phyloP scores from a whole-genome alignment of 805 yeast species.

The Schizosaccharomyces pombe region DNA sequence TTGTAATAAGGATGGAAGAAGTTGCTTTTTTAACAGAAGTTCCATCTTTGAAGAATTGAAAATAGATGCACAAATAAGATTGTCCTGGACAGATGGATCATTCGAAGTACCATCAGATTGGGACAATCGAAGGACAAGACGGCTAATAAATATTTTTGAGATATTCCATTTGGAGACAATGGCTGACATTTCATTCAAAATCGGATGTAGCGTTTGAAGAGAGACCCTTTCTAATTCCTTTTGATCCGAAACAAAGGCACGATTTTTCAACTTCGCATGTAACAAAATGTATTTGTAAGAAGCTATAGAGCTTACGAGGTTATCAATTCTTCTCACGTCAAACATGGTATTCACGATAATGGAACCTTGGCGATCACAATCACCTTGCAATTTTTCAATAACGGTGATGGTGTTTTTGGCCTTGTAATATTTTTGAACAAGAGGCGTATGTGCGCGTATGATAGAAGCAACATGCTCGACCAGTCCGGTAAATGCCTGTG shows the following conservation, averaged over 20 bases:
- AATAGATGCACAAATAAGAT: constrained; percentile 24
- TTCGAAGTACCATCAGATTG: neutral
- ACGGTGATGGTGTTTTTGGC: constrained; percentile 33
- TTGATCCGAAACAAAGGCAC: constrained; percentile 25
- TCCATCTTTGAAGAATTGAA: constrained; percentile 31
- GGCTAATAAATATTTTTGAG: constrained; percentile 9
- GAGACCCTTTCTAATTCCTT: constrained; percentile 7
- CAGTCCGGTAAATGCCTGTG: constrained; percentile 21
- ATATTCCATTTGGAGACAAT: constrained; percentile 11
- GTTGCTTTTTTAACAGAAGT: constrained; percentile 28
- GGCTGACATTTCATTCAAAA: constrained; percentile 8
- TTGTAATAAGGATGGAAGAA: constrained; percentile 39
- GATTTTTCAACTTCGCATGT: constrained; percentile 34
- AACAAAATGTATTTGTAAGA: constrained; percentile 10
- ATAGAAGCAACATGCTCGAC: constrained; percentile 70
- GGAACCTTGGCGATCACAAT: constrained; percentile 83
- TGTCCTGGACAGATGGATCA: neutral
- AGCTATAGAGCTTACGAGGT: neutral
- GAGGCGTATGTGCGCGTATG: constrained; percentile 62
- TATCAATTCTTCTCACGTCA: constrained; percentile 27
- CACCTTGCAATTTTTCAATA: constrained; percentile 52
- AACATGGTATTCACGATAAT: constrained; percentile 65
- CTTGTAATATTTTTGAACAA: constrained; percentile 57
- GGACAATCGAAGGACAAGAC: neutral
- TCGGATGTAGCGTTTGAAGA: constrained; percentile 9